Evolutionary conservation across 1,139 yeast genomes (phyloP).

Genomic region (Saccharomyces hybrid): DNA sequence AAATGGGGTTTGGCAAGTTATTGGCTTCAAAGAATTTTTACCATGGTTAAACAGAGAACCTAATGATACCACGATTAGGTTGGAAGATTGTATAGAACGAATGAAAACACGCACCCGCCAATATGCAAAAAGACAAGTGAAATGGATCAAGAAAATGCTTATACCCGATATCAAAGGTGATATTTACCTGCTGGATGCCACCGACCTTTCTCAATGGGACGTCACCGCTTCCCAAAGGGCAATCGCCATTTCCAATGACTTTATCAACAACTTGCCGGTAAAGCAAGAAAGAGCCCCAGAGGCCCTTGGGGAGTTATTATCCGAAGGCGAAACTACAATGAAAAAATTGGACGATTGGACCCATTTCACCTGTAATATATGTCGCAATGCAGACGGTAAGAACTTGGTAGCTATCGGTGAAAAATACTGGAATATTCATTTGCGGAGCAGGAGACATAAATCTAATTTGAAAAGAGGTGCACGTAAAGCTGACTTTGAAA

Average conservation of each 20-base stretch:
- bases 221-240: conserved; percentile 52
- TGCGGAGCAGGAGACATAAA: conserved; percentile 57
- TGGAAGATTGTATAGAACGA: conserved; percentile 49
- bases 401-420: conserved; percentile 66
- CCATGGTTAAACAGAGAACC: conserved; percentile 53
- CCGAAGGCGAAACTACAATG: conserved; percentile 17
- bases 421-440: conserved; percentile 60
- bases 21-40: conserved; percentile 88
- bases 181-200: conserved; percentile 66
- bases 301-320: conserved; percentile 34
- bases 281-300: conserved; percentile 39
- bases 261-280: conserved; percentile 29
- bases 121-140: conserved; percentile 84
- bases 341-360: conserved; percentile 46
- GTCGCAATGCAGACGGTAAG: conserved; percentile 50
- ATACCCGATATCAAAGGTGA: conserved; percentile 64
- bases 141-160: conserved; percentile 77
- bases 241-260: conserved; percentile 39
- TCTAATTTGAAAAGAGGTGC: conserved; percentile 36
- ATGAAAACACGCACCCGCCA: conserved; percentile 84
- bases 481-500: conserved; percentile 39
- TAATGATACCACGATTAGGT: conserved; percentile 19
- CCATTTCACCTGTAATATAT: conserved; percentile 58
- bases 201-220: conserved; percentile 58
- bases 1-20: conserved; percentile 87